A percentile compares a stretch with the other conserved stretches of the same genome.
These are phyloP conservation scores for Thielaviopsis musarum DNA, from an alignment of 2,329 filamentous ascomycete genomes.

Conservation along the genomic window DNA sequence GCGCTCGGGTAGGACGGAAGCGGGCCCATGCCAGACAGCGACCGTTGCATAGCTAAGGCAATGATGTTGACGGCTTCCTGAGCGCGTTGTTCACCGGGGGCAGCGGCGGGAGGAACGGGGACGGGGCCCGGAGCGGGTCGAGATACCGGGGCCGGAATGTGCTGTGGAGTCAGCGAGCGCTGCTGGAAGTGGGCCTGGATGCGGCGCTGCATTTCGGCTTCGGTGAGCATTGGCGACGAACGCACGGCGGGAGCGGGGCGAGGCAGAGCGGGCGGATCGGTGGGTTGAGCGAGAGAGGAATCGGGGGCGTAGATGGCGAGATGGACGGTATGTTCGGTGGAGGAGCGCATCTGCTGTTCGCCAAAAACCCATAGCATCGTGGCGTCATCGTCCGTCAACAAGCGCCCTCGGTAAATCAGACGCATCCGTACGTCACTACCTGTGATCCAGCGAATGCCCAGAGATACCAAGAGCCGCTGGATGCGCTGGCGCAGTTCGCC, in stretches of 20 bases:
- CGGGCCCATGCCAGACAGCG: slow-evolving; percentile 1
- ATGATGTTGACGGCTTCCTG: slow-evolving; percentile 11
- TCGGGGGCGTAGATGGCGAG: slow-evolving; percentile 9
- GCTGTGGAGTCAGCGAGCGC: slow-evolving; percentile 4
- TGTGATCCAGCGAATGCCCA: slow-evolving; percentile 22
- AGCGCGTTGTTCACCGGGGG: slow-evolving; percentile 1
- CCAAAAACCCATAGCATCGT: slow-evolving; percentile 42
- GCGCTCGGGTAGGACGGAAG: not conserved
- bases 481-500: slow-evolving; percentile 42
- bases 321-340: slow-evolving; percentile 7
- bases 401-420: slow-evolving; percentile 42
- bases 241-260: slow-evolving; percentile 5
- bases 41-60: slow-evolving; percentile 9
- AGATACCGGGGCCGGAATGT: not conserved
- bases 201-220: slow-evolving; percentile 11
- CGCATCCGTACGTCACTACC: slow-evolving; percentile 33
- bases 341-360: slow-evolving; percentile 22
- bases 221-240: slow-evolving; percentile 9
- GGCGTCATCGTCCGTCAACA: slow-evolving; percentile 36
- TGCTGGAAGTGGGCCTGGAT: slow-evolving; percentile 10
- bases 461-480: slow-evolving; percentile 29
- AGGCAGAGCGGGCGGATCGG: not conserved
- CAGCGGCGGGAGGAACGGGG: not conserved
- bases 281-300: not conserved
- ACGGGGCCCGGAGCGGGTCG: not conserved